These are phyloP conservation scores for Diaporthe helianthi DNA, from an alignment of 2,329 filamentous ascomycete genomes.

Conservation along the genomic window DNA sequence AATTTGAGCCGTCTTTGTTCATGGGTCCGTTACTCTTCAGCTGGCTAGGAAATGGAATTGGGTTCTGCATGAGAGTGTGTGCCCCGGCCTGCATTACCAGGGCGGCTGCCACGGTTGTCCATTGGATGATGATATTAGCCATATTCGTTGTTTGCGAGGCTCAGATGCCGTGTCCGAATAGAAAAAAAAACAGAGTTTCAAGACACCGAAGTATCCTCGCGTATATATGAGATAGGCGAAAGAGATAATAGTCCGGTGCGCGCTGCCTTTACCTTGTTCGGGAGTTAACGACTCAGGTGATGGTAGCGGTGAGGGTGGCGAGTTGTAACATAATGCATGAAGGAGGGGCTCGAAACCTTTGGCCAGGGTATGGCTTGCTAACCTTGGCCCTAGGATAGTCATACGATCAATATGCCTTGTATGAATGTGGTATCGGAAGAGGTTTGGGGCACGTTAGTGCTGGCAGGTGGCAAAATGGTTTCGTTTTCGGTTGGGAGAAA, in stretches of 20 bases:
- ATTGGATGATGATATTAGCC: background rate
- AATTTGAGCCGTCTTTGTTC: conserved; percentile 15
- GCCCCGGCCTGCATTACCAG: background rate
- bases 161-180: background rate
- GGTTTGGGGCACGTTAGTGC: too few species aligned
- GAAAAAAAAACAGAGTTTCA: fast-evolving
- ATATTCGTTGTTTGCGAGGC: background rate
- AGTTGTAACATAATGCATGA: background rate
- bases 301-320: background rate
- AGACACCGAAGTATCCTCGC: background rate
- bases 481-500: too few species aligned
- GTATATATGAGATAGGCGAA: background rate
- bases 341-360: background rate
- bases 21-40: background rate
- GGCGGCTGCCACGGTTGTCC: background rate
- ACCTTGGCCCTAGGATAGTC: background rate
- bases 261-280: background rate
- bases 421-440: background rate
- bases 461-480: background rate
- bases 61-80: conserved; percentile 9
- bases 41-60: background rate
- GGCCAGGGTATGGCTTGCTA: background rate
- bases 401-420: background rate
- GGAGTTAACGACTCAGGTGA: background rate
- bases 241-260: background rate